Percentiles rank a stretch among this genome's conserved stretches.
phyloP scores from a whole-genome alignment of 2,329 filamentous ascomycete species.

The Huntiella bhutanensis region DNA sequence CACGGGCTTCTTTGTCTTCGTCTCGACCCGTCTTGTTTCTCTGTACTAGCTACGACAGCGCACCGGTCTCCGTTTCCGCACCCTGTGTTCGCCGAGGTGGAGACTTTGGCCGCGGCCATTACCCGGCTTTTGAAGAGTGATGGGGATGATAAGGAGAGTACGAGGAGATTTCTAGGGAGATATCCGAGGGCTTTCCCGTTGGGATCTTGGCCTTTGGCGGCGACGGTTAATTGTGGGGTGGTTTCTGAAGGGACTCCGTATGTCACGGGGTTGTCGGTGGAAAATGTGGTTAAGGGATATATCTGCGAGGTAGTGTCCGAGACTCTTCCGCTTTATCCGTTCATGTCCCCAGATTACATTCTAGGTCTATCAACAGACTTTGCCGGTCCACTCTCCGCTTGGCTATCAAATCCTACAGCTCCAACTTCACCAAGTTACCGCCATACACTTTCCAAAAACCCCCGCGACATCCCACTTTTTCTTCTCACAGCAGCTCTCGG shows the following conservation, averaged over 20 bases:
- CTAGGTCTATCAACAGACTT: neutral
- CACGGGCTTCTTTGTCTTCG: no score
- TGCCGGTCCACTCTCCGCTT: no score
- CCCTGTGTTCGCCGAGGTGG: no score
- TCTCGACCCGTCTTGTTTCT: no score
- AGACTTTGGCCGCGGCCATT: no score
- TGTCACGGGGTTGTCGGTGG: neutral
- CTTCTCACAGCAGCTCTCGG: slow-evolving; percentile 2
- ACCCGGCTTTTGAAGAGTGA: no score
- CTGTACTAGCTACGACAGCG: no score
- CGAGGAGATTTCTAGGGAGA: neutral
- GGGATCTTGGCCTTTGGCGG: slow-evolving; percentile 1
- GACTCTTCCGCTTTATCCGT: slow-evolving; percentile 1
- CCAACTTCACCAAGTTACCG: neutral
- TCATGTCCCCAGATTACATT: slow-evolving; percentile 3
- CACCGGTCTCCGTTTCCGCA: no score
- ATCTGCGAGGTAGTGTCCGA: slow-evolving; percentile 5
- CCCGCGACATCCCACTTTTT: slow-evolving; percentile 2
- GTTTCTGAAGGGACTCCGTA: neutral
- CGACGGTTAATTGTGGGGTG: neutral
- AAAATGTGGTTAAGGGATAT: slow-evolving; percentile 3
- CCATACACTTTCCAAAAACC: neutral
- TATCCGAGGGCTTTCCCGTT: slow-evolving; percentile 3
- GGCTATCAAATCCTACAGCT: no score
- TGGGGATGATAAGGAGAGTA: no score